phyloP scores from a whole-genome alignment of 2,329 filamentous ascomycete genomes.

The Colletotrichum gloeosporioides region DNA sequence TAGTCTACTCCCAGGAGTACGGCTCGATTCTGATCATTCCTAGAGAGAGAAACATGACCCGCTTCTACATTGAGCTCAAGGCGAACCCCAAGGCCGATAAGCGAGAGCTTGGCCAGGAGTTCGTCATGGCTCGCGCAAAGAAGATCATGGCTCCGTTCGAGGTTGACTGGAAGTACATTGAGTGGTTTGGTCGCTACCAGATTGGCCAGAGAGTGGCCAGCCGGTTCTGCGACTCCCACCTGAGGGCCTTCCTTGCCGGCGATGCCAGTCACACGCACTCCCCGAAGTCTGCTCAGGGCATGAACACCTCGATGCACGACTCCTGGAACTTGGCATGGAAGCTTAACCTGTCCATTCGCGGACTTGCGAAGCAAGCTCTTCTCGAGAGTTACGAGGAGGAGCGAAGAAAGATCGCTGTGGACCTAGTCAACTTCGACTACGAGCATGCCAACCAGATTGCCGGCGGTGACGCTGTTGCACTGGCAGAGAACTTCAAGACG shows the following conservation, averaged over 20 bases:
- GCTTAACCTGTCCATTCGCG: slow-evolving; percentile 58
- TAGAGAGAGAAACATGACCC: slow-evolving; percentile 74
- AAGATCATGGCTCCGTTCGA: slow-evolving; percentile 65
- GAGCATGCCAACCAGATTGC: slow-evolving; percentile 64
- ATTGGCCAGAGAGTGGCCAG: slow-evolving; percentile 75
- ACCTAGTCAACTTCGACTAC: slow-evolving; percentile 65
- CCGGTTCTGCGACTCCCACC: slow-evolving; percentile 67
- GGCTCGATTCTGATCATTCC: slow-evolving; percentile 78
- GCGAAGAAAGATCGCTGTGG: slow-evolving; percentile 64
- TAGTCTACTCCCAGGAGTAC: slow-evolving; percentile 69
- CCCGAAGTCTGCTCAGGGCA: slow-evolving; percentile 73
- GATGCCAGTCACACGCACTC: slow-evolving; percentile 77
- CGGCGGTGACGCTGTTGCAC: slow-evolving; percentile 64
- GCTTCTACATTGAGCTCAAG: slow-evolving; percentile 65
- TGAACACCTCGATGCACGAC: slow-evolving; percentile 69
- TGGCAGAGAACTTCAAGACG: slow-evolving; percentile 72
- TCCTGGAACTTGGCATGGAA: slow-evolving; percentile 65
- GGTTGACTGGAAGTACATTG: slow-evolving; percentile 62
- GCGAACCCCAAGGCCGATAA: slow-evolving; percentile 45
- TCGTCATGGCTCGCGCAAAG: slow-evolving; percentile 72
- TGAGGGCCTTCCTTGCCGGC: slow-evolving; percentile 71
- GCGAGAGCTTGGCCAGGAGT: slow-evolving; percentile 60
- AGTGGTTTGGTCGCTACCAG: slow-evolving; percentile 78
- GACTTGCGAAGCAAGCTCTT: slow-evolving; percentile 58
- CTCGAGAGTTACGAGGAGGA: slow-evolving; percentile 68